These are phyloP conservation scores for Diaporthe longicolla DNA, from an alignment of 2,329 filamentous ascomycete genomes.

Conservation along the genomic window DNA sequence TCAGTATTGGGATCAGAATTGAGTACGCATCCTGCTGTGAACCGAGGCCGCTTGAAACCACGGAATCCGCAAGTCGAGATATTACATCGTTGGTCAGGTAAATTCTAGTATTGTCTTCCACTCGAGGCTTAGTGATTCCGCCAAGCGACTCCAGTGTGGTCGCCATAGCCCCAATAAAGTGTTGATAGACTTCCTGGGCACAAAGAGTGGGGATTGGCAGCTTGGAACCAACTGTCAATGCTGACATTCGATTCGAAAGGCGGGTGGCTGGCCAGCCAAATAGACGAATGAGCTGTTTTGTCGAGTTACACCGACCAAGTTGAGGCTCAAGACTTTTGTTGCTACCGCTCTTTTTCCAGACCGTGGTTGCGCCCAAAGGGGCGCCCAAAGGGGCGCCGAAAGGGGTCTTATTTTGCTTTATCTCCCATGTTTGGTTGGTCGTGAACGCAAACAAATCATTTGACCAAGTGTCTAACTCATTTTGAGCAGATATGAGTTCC, in stretches of 20 bases:
- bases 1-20: background rate
- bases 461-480: background rate
- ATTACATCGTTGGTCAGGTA: background rate
- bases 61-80: background rate
- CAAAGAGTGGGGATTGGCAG: background rate
- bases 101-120: background rate
- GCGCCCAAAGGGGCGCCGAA: too few relatives aligned
- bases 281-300: background rate
- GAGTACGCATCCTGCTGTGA: background rate
- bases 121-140: background rate
- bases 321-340: background rate
- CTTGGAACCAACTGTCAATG: background rate
- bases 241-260: background rate
- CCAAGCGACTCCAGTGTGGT: background rate
- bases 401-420: background rate
- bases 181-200: background rate
- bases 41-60: background rate
- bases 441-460: background rate
- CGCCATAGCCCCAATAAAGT: background rate
- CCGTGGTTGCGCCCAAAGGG: background rate
- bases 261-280: background rate
- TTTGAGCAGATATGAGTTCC: background rate
- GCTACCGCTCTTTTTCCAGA: background rate
- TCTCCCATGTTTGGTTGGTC: background rate
- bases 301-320: background rate